Conservation (phyloP, 345 rosid genomes). For the Anastatica hierochuntica region DNA sequence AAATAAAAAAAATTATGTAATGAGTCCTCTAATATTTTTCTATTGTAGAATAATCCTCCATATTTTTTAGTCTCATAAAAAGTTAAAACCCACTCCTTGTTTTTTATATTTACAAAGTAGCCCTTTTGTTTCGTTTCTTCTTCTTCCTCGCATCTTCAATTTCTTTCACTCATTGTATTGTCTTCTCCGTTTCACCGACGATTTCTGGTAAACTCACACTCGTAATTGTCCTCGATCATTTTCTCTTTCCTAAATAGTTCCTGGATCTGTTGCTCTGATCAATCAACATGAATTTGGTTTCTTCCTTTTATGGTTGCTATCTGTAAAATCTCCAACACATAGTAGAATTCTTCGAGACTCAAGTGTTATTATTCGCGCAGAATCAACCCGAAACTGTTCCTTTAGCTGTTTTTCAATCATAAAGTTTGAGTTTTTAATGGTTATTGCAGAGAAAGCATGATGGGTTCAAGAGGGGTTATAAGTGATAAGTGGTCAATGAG, state of each 20-base stretch:
- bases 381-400: not conserved
- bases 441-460: slow-evolving; percentile 8
- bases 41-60: not conserved
- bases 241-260: not conserved
- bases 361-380: too few relatives aligned
- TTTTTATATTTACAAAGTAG: slow-evolving; percentile 1
- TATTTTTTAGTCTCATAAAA: not conserved
- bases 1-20: too few relatives aligned
- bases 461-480: slow-evolving; percentile 44
- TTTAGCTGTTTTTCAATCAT: not conserved
- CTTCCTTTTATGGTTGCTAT: too few relatives aligned
- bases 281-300: not conserved
- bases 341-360: not conserved
- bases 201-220: slow-evolving; percentile 11
- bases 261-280: not conserved
- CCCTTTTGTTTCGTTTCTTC: not conserved
- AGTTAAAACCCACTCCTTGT: not conserved
- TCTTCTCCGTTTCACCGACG: slow-evolving; percentile 2
- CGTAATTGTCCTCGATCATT: not conserved
- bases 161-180: not conserved
- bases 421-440: not conserved
- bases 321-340: not conserved
- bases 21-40: not conserved
- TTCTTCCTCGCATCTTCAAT: not conserved
- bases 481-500: slow-evolving; percentile 72